These are phyloP conservation scores for Boletus subparvulus DNA, from an alignment of 768 basidiomycete species.

Conservation along the genomic window DNA sequence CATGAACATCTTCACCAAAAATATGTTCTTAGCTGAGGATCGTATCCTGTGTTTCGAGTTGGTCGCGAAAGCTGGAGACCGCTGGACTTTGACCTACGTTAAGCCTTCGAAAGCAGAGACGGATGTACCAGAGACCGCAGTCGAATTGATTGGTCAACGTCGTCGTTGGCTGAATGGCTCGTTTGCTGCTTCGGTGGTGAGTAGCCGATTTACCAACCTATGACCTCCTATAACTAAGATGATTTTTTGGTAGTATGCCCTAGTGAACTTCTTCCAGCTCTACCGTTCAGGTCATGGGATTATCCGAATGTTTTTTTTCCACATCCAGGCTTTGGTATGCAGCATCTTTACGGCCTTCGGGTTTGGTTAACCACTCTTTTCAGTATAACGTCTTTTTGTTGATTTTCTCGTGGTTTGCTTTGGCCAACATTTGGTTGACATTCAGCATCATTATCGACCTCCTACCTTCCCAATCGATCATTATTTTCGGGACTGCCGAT, in stretches of 20 bases:
- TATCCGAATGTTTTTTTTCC: slow-evolving; percentile 95
- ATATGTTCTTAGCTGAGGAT: slow-evolving; percentile 90
- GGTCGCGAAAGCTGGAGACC: slow-evolving; percentile 83
- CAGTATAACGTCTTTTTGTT: slow-evolving; percentile 86
- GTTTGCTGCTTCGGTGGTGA: slow-evolving; percentile 86
- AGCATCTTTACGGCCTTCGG: background rate
- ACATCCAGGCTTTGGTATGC: slow-evolving; percentile 85
- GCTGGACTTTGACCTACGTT: slow-evolving; percentile 89
- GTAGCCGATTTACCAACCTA: slow-evolving; percentile 27
- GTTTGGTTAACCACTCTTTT: slow-evolving; percentile 1
- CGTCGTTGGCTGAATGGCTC: slow-evolving; percentile 97
- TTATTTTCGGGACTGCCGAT: slow-evolving; percentile 68
- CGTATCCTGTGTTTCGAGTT: slow-evolving; percentile 97
- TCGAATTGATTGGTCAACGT: slow-evolving; percentile 92
- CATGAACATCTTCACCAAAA: slow-evolving; percentile 97
- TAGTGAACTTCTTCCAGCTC: slow-evolving; percentile 90
- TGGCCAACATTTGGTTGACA: slow-evolving; percentile 93
- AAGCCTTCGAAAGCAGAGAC: slow-evolving; percentile 97
- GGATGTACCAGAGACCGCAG: slow-evolving; percentile 91
- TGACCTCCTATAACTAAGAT: background rate
- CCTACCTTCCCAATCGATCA: slow-evolving; percentile 51
- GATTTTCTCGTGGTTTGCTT: slow-evolving; percentile 89
- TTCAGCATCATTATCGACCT: slow-evolving; percentile 94
- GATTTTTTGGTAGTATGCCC: slow-evolving; percentile 61
- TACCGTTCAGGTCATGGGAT: slow-evolving; percentile 86